Evolutionary conservation across 1,284 basidiomycete species (phyloP).

Genomic region (Cryptococcus sp.): DNA sequence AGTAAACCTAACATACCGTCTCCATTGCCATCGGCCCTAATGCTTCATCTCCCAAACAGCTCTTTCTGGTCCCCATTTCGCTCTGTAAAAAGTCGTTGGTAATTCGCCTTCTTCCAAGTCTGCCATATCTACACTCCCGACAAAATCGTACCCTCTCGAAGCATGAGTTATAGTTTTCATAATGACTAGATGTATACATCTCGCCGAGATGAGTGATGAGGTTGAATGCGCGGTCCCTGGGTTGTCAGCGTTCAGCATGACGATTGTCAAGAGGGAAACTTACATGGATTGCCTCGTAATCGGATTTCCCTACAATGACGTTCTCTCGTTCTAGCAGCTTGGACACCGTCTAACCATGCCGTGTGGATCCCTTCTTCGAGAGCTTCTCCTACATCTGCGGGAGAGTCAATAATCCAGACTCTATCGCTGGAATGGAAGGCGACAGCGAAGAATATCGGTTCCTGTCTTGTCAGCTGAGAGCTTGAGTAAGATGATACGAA

Average conservation of each 20-base stretch:
- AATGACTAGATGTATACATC: constrained; percentile 40
- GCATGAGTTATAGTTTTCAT: constrained; percentile 34
- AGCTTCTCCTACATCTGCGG: constrained; percentile 39
- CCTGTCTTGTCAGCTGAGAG: constrained; percentile 1
- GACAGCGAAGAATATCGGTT: constrained; percentile 41
- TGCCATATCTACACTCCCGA: constrained; percentile 35
- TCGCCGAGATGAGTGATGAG: constrained; percentile 34
- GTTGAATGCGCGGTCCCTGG: constrained; percentile 34
- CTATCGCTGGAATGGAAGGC: constrained; percentile 39
- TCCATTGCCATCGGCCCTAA: not conserved
- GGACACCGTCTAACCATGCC: constrained; percentile 39
- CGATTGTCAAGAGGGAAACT: constrained; percentile 6
- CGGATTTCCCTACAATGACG: constrained; percentile 42
- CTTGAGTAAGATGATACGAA: not conserved
- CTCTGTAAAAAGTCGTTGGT: constrained; percentile 36
- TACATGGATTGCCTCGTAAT: constrained; percentile 39
- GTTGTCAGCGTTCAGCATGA: not conserved
- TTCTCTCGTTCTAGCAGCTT: constrained; percentile 38
- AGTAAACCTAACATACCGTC: not conserved
- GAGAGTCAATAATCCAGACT: constrained; percentile 45
- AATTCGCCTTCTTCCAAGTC: constrained; percentile 42
- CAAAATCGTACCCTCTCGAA: constrained; percentile 33
- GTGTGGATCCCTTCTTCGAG: constrained; percentile 41
- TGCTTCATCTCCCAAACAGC: constrained; percentile 11
- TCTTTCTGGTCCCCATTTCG: constrained; percentile 13